Percentiles rank a stretch among this genome's conserved stretches.
Conservation (phyloP, 2,329 filamentous ascomycete genomes). For the Calonectria pauciramosa region DNA sequence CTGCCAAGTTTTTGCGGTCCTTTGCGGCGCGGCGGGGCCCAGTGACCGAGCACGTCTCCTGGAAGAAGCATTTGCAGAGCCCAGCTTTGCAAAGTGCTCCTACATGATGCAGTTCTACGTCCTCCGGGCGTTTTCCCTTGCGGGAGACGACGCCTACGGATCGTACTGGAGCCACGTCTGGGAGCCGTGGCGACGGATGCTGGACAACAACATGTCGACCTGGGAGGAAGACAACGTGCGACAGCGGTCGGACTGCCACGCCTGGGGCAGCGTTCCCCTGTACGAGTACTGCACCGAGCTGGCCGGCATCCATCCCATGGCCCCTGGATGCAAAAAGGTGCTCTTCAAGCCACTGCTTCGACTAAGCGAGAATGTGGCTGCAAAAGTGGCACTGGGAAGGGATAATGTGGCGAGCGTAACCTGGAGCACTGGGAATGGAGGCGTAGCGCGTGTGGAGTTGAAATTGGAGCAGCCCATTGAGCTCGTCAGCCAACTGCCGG, state of each 20-base stretch:
- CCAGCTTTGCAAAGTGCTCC: constrained; percentile 28
- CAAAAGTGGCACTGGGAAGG: constrained; percentile 19
- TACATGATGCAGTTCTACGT: constrained; percentile 33
- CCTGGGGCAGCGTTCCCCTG: constrained; percentile 31
- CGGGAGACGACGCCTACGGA: constrained; percentile 24
- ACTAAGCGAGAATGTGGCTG: constrained; percentile 14
- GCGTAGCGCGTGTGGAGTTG: constrained; percentile 6
- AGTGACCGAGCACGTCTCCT: constrained; percentile 22
- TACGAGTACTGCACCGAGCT: constrained; percentile 31
- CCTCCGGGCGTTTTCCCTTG: constrained; percentile 23
- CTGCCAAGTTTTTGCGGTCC: constrained; percentile 53
- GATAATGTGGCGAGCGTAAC: constrained; percentile 24
- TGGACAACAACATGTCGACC: constrained; percentile 29
- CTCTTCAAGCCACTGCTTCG: constrained; percentile 27
- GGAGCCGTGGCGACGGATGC: constrained; percentile 28
- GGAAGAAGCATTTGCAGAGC: constrained; percentile 3
- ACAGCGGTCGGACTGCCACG: constrained; percentile 31
- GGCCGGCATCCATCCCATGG: constrained; percentile 17
- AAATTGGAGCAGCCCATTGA: constrained; percentile 14
- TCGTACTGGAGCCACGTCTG: constrained; percentile 25
- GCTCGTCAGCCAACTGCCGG: constrained; percentile 19
- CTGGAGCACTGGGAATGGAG: constrained; percentile 8
- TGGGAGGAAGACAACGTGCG: constrained; percentile 34
- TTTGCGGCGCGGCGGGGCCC: constrained; percentile 45
- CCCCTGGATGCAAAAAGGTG: constrained; percentile 18